phyloP scores from a whole-genome alignment of 78 protist species.

The Bodo saltans region DNA sequence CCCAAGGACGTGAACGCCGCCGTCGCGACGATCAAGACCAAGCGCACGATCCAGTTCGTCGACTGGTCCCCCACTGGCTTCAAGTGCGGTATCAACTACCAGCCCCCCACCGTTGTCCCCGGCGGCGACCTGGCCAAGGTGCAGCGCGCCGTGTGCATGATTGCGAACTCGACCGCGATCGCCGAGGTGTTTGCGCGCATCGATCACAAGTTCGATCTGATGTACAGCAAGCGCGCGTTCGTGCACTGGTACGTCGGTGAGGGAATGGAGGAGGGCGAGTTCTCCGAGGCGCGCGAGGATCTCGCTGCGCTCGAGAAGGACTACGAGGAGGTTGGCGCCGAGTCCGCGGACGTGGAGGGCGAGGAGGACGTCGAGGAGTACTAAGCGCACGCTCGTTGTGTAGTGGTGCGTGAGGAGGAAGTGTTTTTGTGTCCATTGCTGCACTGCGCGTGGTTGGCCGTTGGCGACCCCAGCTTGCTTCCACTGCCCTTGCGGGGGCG shows the following conservation, averaged over 20 bases:
- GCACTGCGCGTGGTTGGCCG: too few relatives aligned
- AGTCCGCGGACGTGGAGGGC: too few relatives aligned
- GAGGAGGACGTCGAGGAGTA: too few relatives aligned
- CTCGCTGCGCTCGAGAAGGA: too few relatives aligned
- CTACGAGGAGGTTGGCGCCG: too few relatives aligned
- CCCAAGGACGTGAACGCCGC: conserved; percentile 72
- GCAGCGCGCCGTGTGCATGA: conserved; percentile 83
- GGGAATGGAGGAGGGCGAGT: conserved; percentile 73
- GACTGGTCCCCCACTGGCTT: conserved; percentile 98
- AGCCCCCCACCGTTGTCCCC: conserved; percentile 54
- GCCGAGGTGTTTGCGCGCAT: too few relatives aligned
- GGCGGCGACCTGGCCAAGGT: conserved; percentile 56
- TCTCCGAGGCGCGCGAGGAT: conserved; percentile 66
- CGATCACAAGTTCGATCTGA: conserved; percentile 52
- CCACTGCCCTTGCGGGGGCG: too few relatives aligned
- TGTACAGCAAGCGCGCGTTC: conserved; percentile 69
- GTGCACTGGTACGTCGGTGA: conserved; percentile 73
- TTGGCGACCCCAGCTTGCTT: too few relatives aligned
- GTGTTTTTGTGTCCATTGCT: too few relatives aligned
- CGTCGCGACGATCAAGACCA: conserved; percentile 65
- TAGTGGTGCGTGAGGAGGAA: too few relatives aligned
- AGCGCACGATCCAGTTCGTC: conserved; percentile 92
- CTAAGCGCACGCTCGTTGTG: too few relatives aligned
- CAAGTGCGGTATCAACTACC: conserved; percentile 94
- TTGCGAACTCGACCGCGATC: conserved; percentile 36